Evolutionary conservation across 2,329 filamentous ascomycete genomes (phyloP), one percentile per base, ranked within the genome.

Genomic region (Ophiosphaerella korrae): DNA sequence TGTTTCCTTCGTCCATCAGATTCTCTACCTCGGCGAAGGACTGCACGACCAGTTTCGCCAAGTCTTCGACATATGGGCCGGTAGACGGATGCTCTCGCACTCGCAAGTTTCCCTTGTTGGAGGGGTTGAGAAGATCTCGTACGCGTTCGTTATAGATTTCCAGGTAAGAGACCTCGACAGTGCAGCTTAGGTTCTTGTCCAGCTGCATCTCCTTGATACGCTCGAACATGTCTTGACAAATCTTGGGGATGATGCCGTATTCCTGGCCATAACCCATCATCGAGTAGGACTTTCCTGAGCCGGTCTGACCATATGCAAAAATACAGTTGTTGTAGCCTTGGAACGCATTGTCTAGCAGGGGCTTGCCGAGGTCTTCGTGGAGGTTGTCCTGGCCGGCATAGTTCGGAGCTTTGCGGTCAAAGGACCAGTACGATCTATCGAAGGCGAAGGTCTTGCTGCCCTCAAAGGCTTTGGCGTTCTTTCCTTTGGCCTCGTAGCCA

Each of bases 181-280:
- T 99, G 74, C 90, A 97, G 60, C 87, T 87, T 56, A 92, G 80
- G 64, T 88, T 87, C 64, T 86, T 87, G 74, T 96, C 91, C 62
- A 88, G 83, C 55, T 84, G 80, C 66, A 93, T 80, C 42, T 78
- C 77, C 23, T 79, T 78, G 69, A 99, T 99, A 58, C 93, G 84
- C 69, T 88, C 85, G 74, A 99, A 99, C 92, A 99, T 97, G 67
- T 96, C 88, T 78, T 94, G 90, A 74, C 94, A 99, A 77, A 99
- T 99, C 67, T 87, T 89, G 39, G 95, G 94, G 56, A 97, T 97
- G 58, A 99, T 94, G 74, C 94, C 94, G 50, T 92, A 84, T 70
- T 99, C 93, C 67, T 93, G 88, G 46, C 94, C 94, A 76, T 97
- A 99, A 42, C 94, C 94, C 94, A 99, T 99, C 93, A 99, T 99